phyloP scores from a whole-genome alignment of 2,329 filamentous ascomycete genomes.

The Phaeosphaeria sp. region DNA sequence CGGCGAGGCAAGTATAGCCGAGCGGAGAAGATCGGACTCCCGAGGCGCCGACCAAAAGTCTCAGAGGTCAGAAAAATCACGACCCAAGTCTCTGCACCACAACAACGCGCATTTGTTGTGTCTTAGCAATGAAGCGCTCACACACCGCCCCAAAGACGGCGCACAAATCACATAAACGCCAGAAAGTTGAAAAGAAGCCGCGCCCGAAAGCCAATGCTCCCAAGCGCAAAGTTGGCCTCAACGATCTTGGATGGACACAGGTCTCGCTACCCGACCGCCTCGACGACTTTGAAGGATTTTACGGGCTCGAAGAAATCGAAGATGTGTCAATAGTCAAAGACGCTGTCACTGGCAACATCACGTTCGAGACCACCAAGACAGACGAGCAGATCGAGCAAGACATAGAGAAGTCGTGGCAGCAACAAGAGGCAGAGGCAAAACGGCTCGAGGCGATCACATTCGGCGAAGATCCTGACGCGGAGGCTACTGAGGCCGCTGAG shows the following conservation, averaged over 20 bases:
- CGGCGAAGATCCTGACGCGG: constrained; percentile 17
- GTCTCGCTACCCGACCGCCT: constrained; percentile 76
- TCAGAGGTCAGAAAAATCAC: constrained; percentile 25
- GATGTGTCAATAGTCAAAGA: constrained; percentile 82
- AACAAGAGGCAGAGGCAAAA: constrained; percentile 27
- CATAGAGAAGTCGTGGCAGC: constrained; percentile 27
- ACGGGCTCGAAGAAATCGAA: constrained; percentile 88
- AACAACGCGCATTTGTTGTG: constrained; percentile 8
- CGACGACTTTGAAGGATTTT: constrained; percentile 93
- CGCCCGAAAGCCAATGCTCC: constrained; percentile 24
- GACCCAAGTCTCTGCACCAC: constrained; percentile 8
- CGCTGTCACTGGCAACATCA: constrained; percentile 56
- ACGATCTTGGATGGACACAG: constrained; percentile 67
- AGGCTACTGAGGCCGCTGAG: constrained; percentile 6
- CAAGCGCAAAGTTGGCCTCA: constrained; percentile 49
- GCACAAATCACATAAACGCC: constrained; percentile 53
- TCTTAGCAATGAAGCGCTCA: constrained; percentile 45
- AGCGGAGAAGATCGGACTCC: constrained; percentile 29
- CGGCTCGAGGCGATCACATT: constrained; percentile 30
- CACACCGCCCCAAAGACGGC: constrained; percentile 46
- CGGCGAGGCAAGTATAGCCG: constrained; percentile 26
- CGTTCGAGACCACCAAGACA: constrained; percentile 47
- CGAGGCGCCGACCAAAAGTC: constrained; percentile 31
- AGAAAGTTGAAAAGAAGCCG: constrained; percentile 44
- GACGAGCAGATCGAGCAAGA: constrained; percentile 33